These are phyloP conservation scores for Cyathus striatus DNA, from an alignment of 768 basidiomycete genomes.

Conservation along the genomic window DNA sequence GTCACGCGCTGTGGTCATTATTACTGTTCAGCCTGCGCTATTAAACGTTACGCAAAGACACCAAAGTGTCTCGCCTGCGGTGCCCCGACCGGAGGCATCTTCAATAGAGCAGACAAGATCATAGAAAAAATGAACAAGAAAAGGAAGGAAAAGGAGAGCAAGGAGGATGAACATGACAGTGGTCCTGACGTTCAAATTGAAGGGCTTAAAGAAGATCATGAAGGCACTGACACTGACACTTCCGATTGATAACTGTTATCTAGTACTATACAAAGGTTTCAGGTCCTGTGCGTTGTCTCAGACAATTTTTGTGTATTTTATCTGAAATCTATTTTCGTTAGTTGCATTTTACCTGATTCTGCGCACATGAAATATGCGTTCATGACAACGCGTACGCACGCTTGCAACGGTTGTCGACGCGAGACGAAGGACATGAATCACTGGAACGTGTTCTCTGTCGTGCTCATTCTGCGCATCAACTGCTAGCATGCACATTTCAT, in stretches of 20 bases:
- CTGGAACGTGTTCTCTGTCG: too few relatives aligned
- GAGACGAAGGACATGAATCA: too few relatives aligned
- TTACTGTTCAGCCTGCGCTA: slow-evolving; percentile 92
- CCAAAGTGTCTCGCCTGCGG: slow-evolving; percentile 96
- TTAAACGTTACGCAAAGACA: slow-evolving; percentile 90
- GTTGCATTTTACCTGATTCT: too few relatives aligned
- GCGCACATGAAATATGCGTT: too few relatives aligned
- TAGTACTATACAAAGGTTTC: slow-evolving; percentile 4
- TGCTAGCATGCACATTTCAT: too few relatives aligned
- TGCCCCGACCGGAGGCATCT: slow-evolving; percentile 89
- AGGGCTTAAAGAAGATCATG: slow-evolving; percentile 36
- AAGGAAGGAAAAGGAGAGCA: slow-evolving; percentile 51
- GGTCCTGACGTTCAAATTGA: slow-evolving; percentile 53
- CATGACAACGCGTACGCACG: too few relatives aligned
- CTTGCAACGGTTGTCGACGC: too few relatives aligned
- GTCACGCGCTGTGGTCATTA: slow-evolving; percentile 97
- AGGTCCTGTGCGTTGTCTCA: slow-evolving; percentile 9
- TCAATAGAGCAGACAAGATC: slow-evolving; percentile 93
- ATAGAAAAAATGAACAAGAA: slow-evolving; percentile 82
- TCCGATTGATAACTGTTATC: slow-evolving; percentile 13
- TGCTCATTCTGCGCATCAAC: too few relatives aligned
- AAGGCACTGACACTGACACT: slow-evolving; percentile 30
- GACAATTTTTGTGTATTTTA: background rate
- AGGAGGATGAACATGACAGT: slow-evolving; percentile 34
- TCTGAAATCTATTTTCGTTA: too few relatives aligned